phyloP scores from a whole-genome alignment of 2,329 filamentous ascomycete species.

The Trichophyton schoenleinii region DNA sequence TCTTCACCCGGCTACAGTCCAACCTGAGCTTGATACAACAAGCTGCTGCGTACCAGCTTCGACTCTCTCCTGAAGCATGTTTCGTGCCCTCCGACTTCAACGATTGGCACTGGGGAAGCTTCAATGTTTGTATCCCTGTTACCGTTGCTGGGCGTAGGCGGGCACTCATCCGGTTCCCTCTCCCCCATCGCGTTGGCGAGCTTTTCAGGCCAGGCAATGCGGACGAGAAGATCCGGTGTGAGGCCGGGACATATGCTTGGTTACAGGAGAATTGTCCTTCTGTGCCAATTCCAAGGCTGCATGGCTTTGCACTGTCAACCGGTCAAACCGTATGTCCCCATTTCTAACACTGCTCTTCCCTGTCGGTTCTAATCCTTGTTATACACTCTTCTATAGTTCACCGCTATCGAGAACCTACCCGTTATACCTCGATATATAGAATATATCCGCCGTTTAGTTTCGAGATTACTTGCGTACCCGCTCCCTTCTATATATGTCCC shows the following conservation, averaged over 20 bases:
- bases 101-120: background rate
- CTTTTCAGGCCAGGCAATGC: conserved; percentile 3
- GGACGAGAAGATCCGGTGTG: conserved; percentile 6
- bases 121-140: background rate
- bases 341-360: too few relatives aligned
- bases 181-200: background rate
- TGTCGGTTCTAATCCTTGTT: too few relatives aligned
- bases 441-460: background rate
- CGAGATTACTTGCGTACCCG: background rate
- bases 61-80: background rate
- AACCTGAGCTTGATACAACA: too few relatives aligned
- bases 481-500: conserved; percentile 1
- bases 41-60: background rate
- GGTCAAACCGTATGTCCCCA: background rate
- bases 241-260: conserved; percentile 5
- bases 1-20: too few relatives aligned
- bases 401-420: background rate
- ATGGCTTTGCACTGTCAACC: conserved; percentile 11
- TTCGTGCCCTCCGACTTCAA: too few relatives aligned
- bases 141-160: background rate
- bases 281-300: conserved; percentile 11
- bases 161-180: background rate
- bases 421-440: background rate
- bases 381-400: background rate
- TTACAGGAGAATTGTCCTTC: conserved; percentile 6